Evolutionary conservation across 768 basidiomycete genomes (phyloP), one percentile per base, ranked within the genome.

Genomic region (Lactifluus rugatus): DNA sequence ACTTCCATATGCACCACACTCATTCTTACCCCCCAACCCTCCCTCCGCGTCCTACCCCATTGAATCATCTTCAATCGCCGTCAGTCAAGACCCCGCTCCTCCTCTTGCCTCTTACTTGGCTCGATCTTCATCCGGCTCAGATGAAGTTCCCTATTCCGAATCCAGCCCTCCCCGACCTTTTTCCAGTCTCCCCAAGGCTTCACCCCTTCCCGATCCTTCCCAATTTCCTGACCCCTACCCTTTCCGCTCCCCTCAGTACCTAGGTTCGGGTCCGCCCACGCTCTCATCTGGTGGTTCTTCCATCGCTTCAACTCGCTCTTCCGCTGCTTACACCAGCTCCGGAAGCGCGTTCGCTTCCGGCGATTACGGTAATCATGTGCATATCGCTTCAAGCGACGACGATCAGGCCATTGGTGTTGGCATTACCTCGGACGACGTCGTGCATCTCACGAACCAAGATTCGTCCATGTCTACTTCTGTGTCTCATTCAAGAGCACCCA

Each of bases 161-260:
- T 69, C 70, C 21, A 59, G 64, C 23, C 62, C 64, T 48, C 63
- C 71, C 62, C 61, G 70, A 64, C 47, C 70, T 37, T 39, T 69
- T 64, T 56, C 78, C 74, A 70, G 73, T 72, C 66, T 77, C 69
- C 58, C 76, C 72, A 49, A 75, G 73, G 39, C 78, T 76, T 69
- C 70, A 65, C 28, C 72, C 9, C 73, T 85, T 51, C 81, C 80
- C 51, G 85, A 87, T 69, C 83, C 84, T 31, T 76, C 79, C 7
- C 82, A 80, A 48, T 86, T 82, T 65, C 85, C 87, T 21, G 84
- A 88, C 70, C 84, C 84, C 23, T 83, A 86, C 71, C 82, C 85
- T 25, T 81, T 78, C 58, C 79, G 81, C 42, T 71, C 75, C 6
- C 81, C 76, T 51, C 72, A 71, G 64, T 74, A 74, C 54, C 73